Base-by-base conservation (phyloP, 306 rosid genomes). In the Casuarina cunninghamiana region DNA sequence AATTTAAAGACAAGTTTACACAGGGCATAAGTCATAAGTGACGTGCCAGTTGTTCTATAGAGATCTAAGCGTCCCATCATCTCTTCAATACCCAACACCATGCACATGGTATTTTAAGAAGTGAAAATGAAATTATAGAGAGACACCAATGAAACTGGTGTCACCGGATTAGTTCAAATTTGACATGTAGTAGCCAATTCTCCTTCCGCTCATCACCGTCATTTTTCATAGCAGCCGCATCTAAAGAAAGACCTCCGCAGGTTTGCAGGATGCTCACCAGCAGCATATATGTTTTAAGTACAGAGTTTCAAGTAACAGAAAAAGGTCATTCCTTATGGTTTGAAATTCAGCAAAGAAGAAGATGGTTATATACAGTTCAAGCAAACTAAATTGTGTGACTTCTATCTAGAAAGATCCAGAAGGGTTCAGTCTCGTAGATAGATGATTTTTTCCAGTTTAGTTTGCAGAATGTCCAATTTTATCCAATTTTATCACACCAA, bases 181-280 rank as follows among this genome's bases (percentile, higher is more conserved):
- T 68, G 72, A 68, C 1, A 2, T 38, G 6, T 10, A 11, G 21
- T 4, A 13, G 1, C 9, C 72, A 67, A 17, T 42, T 4, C 37
- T 19, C 15, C n/a, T 43, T 3, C 3, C 72, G 5, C 2, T 53
- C 32, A 68, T 43, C 13, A 6, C 13, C 4, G 13, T n/a, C 45
- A 42, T 16, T 75, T 83, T 71, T 41, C 70, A 45, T 58, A 61
- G 73, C 11, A 26, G 53, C 66, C 65, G 72, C 37, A 3, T 57
- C 21, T 35, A 21, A 57, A 57, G 21, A 21, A 26, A 26, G 32
- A 26, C 32, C 32, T 26, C 32, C 1, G 32, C 32, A 26, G 32
- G 32, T 26, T 26, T 26, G 32, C 32, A 26, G 32, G 32, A 26
- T 26, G 32, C 32, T 26, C 32, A 9, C 21, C 10, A 21, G 9